These are phyloP conservation scores for Mollisia scopiformis DNA, from an alignment of 2,329 filamentous ascomycete species.

Conservation along the genomic window DNA sequence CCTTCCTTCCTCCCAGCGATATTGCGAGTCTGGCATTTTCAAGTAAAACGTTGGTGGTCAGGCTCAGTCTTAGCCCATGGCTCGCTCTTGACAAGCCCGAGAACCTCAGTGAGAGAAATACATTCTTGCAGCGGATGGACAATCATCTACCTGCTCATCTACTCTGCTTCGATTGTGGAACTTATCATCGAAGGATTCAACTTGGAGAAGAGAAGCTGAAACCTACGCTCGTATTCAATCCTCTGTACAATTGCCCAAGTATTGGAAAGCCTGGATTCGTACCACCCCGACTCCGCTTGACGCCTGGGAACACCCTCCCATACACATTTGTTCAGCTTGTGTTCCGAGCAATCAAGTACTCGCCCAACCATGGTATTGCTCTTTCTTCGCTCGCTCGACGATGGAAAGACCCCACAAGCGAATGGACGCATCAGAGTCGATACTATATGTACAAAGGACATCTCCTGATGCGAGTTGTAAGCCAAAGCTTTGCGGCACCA, in stretches of 20 bases:
- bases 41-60: slow-evolving; percentile 47
- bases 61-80: slow-evolving; percentile 46
- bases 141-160: slow-evolving; percentile 55
- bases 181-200: slow-evolving; percentile 56
- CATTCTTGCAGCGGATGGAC: slow-evolving; percentile 56
- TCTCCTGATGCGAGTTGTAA: slow-evolving; percentile 60
- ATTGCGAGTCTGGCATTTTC: slow-evolving; percentile 52
- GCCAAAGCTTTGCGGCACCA: slow-evolving; percentile 53
- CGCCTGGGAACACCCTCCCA: slow-evolving; percentile 56
- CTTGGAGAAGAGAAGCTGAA: slow-evolving; percentile 56
- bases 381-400: slow-evolving; percentile 51
- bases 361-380: slow-evolving; percentile 49
- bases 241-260: slow-evolving; percentile 58
- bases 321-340: slow-evolving; percentile 63
- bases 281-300: slow-evolving; percentile 55
- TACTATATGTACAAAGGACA: slow-evolving; percentile 56
- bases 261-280: slow-evolving; percentile 48
- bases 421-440: slow-evolving; percentile 58
- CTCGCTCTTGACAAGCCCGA: slow-evolving; percentile 42
- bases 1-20: slow-evolving; percentile 47
- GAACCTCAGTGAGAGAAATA: slow-evolving; percentile 48
- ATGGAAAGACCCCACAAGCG: slow-evolving; percentile 51
- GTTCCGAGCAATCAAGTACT: slow-evolving; percentile 51
- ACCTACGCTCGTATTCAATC: slow-evolving; percentile 56
- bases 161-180: slow-evolving; percentile 59